phyloP scores from a whole-genome alignment of 2,329 filamentous ascomycete species.

The Paecilomyces dactylethromorphus region DNA sequence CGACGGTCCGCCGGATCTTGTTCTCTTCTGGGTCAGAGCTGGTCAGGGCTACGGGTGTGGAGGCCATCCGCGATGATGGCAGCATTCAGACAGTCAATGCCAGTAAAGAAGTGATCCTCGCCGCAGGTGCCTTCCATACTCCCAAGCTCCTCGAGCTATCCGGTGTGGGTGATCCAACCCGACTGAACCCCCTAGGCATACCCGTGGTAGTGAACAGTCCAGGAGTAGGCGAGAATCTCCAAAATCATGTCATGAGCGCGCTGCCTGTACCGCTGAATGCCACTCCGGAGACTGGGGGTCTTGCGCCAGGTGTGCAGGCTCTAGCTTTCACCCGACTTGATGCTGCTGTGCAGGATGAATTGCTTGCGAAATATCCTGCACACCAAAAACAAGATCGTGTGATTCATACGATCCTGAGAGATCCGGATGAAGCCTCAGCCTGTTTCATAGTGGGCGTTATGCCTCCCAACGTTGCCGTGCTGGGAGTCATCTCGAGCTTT shows the following conservation, averaged over 20 bases:
- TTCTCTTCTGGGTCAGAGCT: not conserved
- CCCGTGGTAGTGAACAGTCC: not conserved
- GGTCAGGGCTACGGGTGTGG: not conserved
- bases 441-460: no score
- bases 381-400: no score
- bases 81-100: not conserved
- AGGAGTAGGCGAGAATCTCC: not conserved
- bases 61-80: not conserved
- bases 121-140: not conserved
- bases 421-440: no score
- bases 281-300: no score
- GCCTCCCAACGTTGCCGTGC: no score
- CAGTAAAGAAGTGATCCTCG: not conserved
- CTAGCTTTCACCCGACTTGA: no score
- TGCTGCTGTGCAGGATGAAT: no score
- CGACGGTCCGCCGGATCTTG: slow-evolving; percentile 31
- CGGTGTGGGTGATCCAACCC: not conserved
- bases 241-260: not conserved
- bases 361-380: no score
- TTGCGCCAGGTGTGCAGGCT: no score
- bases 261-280: no score
- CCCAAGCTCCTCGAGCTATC: not conserved
- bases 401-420: no score
- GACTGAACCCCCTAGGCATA: not conserved
- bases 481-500: no score